A percentile compares a stretch with the other conserved stretches of the same genome.
phyloP scores from a whole-genome alignment of 805 yeast species.

The Hanseniaspora nectarophila region DNA sequence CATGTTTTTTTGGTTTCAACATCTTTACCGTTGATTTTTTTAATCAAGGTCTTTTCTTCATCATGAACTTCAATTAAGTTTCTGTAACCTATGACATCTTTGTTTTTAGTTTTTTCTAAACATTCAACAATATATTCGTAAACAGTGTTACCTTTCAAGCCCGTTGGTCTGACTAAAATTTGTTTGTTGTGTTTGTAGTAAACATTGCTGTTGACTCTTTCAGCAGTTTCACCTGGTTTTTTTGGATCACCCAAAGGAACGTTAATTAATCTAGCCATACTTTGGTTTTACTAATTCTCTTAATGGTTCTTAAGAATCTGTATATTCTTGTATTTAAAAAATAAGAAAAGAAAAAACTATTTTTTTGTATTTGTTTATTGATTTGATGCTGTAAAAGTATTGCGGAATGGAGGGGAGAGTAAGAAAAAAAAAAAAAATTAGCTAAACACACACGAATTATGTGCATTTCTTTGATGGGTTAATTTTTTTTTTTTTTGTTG shows the following conservation, averaged over 20 bases:
- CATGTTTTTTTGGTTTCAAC: conserved; percentile 69
- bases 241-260: conserved; percentile 59
- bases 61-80: conserved; percentile 58
- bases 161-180: conserved; percentile 49
- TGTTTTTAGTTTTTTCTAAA: conserved; percentile 42
- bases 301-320: too few relatives aligned
- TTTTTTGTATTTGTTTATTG: too few relatives aligned
- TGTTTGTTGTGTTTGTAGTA: conserved; percentile 38
- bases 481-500: too few relatives aligned
- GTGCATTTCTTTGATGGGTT: too few relatives aligned
- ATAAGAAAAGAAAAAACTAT: too few relatives aligned
- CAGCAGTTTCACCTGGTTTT: conserved; percentile 67
- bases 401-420: too few relatives aligned
- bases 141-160: conserved; percentile 52
- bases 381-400: too few relatives aligned
- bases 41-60: conserved; percentile 63
- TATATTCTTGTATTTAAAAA: too few relatives aligned
- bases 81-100: conserved; percentile 66
- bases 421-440: too few relatives aligned
- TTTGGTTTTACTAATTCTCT: too few relatives aligned
- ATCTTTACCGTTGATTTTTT: conserved; percentile 66
- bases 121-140: conserved; percentile 59
- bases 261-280: conserved; percentile 15
- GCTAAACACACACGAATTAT: too few relatives aligned
- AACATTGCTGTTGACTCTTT: conserved; percentile 43